These are phyloP conservation scores for Beauveria pseudobassiana DNA, from an alignment of 2,329 filamentous ascomycete genomes.

Conservation along the genomic window DNA sequence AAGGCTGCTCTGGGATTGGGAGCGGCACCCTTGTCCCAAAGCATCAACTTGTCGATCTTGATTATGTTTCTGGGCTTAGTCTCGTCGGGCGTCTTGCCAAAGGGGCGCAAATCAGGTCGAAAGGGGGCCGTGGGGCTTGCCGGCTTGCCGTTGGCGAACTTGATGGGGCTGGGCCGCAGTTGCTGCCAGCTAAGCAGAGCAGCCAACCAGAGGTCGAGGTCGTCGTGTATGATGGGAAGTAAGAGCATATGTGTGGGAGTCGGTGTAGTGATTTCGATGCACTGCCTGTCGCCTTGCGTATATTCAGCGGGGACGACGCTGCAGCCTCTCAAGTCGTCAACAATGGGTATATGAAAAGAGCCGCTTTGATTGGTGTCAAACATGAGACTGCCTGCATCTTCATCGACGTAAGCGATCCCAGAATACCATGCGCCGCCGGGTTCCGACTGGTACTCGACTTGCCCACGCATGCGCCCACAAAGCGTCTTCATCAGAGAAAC, in stretches of 20 bases:
- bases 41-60: constrained; percentile 84
- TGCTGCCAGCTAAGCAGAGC: constrained; percentile 78
- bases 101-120: constrained; percentile 36
- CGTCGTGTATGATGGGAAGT: constrained; percentile 54
- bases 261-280: constrained; percentile 47
- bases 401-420: constrained; percentile 72
- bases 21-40: constrained; percentile 75
- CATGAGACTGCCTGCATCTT: constrained; percentile 66
- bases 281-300: constrained; percentile 36
- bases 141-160: constrained; percentile 38
- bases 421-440: constrained; percentile 55
- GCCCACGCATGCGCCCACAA: constrained; percentile 72
- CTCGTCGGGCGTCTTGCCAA: constrained; percentile 27
- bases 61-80: constrained; percentile 61
- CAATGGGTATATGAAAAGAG: constrained; percentile 56
- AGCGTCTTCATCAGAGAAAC: constrained; percentile 69
- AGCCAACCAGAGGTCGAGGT: constrained; percentile 74
- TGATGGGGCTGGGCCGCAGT: constrained; percentile 52
- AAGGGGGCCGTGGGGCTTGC: constrained; percentile 26
- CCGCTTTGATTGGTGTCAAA: constrained; percentile 63
- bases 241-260: constrained; percentile 55
- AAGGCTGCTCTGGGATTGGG: constrained; percentile 48
- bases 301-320: constrained; percentile 52
- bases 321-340: constrained; percentile 70
- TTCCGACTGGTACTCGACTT: constrained; percentile 63